A percentile compares a stretch with the other conserved stretches of the same genome.
Conservation (phyloP, 495 filamentous ascomycete species). For the Aspergillus mulundensis region DNA sequence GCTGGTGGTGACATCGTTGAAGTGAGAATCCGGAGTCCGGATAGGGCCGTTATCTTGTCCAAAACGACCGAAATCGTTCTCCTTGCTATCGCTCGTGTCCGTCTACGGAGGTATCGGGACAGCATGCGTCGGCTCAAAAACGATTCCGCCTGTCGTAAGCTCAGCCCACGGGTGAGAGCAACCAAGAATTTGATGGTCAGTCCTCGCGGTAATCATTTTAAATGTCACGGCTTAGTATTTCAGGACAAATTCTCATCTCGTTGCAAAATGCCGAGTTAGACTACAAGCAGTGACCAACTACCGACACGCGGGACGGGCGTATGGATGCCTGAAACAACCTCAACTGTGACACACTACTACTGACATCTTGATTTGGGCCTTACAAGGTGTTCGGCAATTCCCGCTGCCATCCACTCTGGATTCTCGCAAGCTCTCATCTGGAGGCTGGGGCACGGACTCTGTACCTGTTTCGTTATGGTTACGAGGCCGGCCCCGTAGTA, state of each 20-base stretch:
- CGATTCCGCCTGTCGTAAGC: background rate
- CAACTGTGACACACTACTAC: background rate
- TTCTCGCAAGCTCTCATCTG: background rate
- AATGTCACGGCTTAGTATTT: background rate
- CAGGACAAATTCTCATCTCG: background rate
- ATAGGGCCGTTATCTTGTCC: background rate
- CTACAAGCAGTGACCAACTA: background rate
- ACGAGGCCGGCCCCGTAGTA: background rate
- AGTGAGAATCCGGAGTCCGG: too few relatives aligned
- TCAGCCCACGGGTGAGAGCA: background rate
- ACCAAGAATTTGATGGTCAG: background rate
- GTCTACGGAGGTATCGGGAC: background rate
- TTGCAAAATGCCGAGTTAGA: background rate
- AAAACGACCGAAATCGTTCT: background rate
- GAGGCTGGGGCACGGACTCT: background rate
- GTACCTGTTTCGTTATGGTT: background rate
- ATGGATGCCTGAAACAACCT: background rate
- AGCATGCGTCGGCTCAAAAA: background rate
- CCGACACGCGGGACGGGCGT: background rate
- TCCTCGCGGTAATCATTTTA: background rate
- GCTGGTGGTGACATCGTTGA: background rate
- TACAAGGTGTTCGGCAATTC: slow-evolving; percentile 1
- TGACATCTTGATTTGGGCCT: background rate
- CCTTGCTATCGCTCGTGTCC: too few relatives aligned
- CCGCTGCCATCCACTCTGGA: background rate